Evolutionary conservation across 306 rosid genomes (phyloP).

Genomic region (Inga oerstediana): DNA sequence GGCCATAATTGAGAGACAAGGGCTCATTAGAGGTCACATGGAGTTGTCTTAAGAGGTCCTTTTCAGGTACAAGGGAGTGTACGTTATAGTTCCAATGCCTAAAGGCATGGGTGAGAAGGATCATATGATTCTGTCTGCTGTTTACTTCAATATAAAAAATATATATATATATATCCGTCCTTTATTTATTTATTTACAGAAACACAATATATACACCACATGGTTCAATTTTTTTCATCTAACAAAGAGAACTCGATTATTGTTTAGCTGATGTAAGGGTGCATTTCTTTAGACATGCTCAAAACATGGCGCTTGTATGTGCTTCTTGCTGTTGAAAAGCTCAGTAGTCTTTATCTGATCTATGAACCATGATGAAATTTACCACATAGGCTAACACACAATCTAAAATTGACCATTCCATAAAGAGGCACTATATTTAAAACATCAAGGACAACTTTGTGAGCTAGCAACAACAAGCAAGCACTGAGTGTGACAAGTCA

Average conservation of each 20-base stretch:
- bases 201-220: not conserved
- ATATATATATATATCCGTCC: not conserved
- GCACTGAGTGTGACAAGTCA: not conserved
- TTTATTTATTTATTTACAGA: not conserved
- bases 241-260: not conserved
- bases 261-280: not conserved
- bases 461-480: too few species aligned
- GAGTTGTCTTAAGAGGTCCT: not conserved
- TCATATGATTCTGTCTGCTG: not conserved
- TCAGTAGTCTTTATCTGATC: too few species aligned
- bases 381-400: too few species aligned
- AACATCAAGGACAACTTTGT: too few species aligned
- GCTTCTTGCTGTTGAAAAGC: not conserved
- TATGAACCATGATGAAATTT: too few species aligned
- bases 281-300: not conserved
- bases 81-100: not conserved
- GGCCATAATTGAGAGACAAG: not conserved
- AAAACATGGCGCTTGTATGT: not conserved
- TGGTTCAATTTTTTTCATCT: not conserved
- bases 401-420: too few species aligned
- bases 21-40: not conserved
- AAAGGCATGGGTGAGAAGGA: not conserved
- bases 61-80: not conserved
- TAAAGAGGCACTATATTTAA: too few species aligned
- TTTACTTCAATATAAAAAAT: not conserved